These are phyloP conservation scores for Tolypocladium capitatum DNA, from an alignment of 2,329 filamentous ascomycete species.

Conservation along the genomic window DNA sequence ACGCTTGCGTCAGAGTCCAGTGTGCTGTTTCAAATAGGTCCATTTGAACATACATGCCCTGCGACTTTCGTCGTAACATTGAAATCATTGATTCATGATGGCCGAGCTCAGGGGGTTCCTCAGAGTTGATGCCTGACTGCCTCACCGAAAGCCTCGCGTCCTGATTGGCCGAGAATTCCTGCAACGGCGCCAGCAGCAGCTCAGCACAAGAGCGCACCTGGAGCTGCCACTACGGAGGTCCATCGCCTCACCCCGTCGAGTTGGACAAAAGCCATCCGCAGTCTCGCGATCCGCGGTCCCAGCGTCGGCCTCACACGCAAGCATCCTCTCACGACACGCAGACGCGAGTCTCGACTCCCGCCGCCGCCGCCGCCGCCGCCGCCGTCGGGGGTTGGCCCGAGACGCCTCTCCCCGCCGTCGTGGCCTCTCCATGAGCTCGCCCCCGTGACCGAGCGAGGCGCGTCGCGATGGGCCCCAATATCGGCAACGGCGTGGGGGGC, in stretches of 20 bases:
- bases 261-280: constrained; percentile 1
- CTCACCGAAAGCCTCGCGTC: constrained; percentile 11
- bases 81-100: background rate
- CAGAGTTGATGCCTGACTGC: constrained; percentile 23
- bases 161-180: constrained; percentile 16
- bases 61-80: background rate
- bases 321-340: background rate
- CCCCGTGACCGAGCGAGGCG: constrained; percentile 18
- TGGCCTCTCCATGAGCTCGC: constrained; percentile 23
- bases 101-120: constrained; percentile 2
- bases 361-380: constrained; percentile 3
- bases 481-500: constrained; percentile 31
- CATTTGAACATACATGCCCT: background rate
- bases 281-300: background rate
- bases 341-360: constrained; percentile 3
- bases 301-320: background rate
- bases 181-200: background rate
- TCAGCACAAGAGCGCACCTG: background rate
- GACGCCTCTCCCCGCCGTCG: constrained; percentile 9
- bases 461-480: constrained; percentile 28
- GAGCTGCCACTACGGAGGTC: background rate
- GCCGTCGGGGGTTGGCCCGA: constrained; percentile 9
- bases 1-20: background rate
- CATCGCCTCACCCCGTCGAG: background rate
- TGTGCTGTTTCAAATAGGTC: background rate